phyloP scores from a whole-genome alignment of 2,329 filamentous ascomycete genomes.

The Pleomassaria siparia region DNA sequence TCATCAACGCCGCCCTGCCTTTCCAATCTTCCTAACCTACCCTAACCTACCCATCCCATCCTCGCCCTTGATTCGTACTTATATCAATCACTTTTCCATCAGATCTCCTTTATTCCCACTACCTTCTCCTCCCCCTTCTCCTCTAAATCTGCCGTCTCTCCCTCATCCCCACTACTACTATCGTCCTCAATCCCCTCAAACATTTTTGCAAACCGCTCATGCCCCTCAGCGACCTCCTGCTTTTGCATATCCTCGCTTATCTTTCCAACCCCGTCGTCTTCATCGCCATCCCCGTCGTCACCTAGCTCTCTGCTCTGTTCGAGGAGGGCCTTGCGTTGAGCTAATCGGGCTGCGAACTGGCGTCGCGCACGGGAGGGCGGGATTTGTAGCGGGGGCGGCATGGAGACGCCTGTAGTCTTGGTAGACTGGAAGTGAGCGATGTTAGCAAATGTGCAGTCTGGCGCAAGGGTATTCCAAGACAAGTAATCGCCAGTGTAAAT shows the following conservation, averaged over 20 bases:
- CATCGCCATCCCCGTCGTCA: constrained; percentile 1
- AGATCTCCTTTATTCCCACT: background rate
- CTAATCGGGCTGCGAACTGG: constrained; percentile 84
- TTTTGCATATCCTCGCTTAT: constrained; percentile 26
- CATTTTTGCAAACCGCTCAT: constrained; percentile 36
- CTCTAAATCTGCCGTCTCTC: constrained; percentile 10
- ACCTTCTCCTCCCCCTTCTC: constrained; percentile 9
- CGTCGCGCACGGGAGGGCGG: constrained; percentile 83
- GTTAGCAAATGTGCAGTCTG: too few species aligned
- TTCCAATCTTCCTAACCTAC: background rate
- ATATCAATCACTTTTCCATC: background rate
- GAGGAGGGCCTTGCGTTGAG: constrained; percentile 50
- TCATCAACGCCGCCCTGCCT: background rate
- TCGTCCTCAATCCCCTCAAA: constrained; percentile 39
- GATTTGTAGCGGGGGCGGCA: constrained; percentile 75
- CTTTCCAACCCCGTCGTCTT: constrained; percentile 9
- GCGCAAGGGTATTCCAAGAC: too few species aligned
- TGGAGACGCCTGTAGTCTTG: constrained; percentile 1
- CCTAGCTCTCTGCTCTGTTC: constrained; percentile 22
- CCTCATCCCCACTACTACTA: constrained; percentile 29
- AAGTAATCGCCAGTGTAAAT: background rate
- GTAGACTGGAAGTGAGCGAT: background rate
- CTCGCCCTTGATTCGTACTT: too few species aligned
- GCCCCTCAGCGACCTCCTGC: constrained; percentile 34
- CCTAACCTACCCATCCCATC: constrained; percentile 3